Evolutionary conservation across 768 basidiomycete genomes (phyloP), one percentile per base, ranked within the genome.

Genomic region (Omphalotus guepiniiformis): DNA sequence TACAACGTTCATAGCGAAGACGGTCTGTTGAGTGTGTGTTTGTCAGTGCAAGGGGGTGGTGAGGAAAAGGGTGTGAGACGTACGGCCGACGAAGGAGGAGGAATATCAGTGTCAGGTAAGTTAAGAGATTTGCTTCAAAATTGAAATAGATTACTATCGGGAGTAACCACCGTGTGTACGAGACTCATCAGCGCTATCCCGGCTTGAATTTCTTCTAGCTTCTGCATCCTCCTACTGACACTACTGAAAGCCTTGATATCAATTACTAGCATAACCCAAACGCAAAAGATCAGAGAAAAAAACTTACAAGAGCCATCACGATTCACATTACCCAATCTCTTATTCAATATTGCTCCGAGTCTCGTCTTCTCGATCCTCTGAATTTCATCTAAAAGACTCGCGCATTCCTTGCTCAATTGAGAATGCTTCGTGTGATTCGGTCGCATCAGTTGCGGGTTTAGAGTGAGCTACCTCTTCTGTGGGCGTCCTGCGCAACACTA

Each of bases 51-150:
- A 18, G 26, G 19, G 21, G 19, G 9, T 22, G 15, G n/a, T 22
- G 19, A 25, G 30, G 18, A 7, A 13, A 16, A n/a, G 19, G 38
- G 45, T 3, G 30, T 32, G 40, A 34, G 39, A 60, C 66, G 42
- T 55, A 73, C 72, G 6, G 71, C 71, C 25, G 67, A 61, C 38
- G 82, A 76, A 12, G 72, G 0, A 82, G 82, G 7, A 83, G 63
- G 58, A 82, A 83, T 15, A 80, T 56, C 78, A 82, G 82, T 0
- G 80, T 78, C 1, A 83, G 61, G 50, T 80, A 80, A n/a, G n/a
- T n/a, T n/a, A n/a, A 0, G 78, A 71, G 26, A 83, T 73, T 44
- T 79, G 68, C 48, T 75, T 75, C 68, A 76, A 74, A 15, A 72
- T 73, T 69, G 40, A 39, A 23, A 34, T 12, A 39, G 7, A 18